Evolutionary conservation across 352 stramenopile species (phyloP).

Genomic region (Pythium monospermum): DNA sequence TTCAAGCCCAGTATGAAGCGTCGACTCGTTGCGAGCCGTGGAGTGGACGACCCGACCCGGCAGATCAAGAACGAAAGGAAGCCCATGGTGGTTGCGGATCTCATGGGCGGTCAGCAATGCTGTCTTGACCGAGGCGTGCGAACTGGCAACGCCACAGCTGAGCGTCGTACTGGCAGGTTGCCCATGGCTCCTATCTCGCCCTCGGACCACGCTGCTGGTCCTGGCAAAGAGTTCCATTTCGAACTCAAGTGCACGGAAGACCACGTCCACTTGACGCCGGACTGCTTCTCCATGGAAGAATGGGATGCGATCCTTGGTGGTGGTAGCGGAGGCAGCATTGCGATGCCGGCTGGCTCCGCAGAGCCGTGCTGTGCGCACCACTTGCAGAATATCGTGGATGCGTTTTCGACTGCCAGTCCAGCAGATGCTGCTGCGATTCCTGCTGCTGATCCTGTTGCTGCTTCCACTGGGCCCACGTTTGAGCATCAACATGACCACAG

Average conservation of each 20-base stretch:
- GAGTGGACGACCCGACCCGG: background rate
- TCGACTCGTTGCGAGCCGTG: background rate
- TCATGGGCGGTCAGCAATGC: too few species aligned
- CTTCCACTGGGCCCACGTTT: background rate
- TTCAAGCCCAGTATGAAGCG: constrained; percentile 13
- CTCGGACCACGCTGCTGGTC: constrained; percentile 11
- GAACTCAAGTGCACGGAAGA: constrained; percentile 55
- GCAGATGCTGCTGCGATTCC: too few species aligned
- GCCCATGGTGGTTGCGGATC: too few species aligned
- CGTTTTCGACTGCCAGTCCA: constrained; percentile 1
- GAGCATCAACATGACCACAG: background rate
- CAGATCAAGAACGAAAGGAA: too few species aligned
- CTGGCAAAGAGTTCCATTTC: constrained; percentile 27
- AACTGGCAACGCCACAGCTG: background rate
- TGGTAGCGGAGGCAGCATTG: constrained; percentile 10
- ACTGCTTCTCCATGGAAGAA: constrained; percentile 38
- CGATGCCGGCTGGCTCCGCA: constrained; percentile 4
- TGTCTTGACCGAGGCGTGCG: too few species aligned
- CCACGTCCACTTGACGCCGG: constrained; percentile 48
- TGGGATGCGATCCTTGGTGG: constrained; percentile 29
- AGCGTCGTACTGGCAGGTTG: background rate
- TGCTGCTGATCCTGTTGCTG: background rate
- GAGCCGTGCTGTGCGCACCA: constrained; percentile 14
- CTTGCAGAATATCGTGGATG: constrained; percentile 12
- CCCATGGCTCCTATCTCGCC: constrained; percentile 14